These are phyloP conservation scores for Scortechinia acanthostroma DNA, from an alignment of 2,329 filamentous ascomycete genomes.

Conservation along the genomic window DNA sequence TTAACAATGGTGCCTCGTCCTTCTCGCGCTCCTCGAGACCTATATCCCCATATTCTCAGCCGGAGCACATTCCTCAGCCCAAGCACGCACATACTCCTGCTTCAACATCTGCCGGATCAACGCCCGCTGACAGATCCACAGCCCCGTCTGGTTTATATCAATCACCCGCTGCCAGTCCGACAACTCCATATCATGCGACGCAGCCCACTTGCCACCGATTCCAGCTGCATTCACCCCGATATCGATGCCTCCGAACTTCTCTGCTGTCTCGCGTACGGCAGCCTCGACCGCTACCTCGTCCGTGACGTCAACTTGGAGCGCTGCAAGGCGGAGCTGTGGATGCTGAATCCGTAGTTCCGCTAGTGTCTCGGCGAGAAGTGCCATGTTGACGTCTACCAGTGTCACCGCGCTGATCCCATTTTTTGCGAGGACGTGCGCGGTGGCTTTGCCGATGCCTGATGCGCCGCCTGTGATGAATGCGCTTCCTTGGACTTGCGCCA, in stretches of 20 bases:
- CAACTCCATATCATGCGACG: background rate
- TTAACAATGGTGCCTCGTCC: background rate
- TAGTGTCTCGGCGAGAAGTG: too few relatives aligned
- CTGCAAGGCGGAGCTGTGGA: too few relatives aligned
- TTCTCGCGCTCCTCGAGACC: background rate
- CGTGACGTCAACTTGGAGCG: background rate
- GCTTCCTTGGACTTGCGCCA: background rate
- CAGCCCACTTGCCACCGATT: background rate
- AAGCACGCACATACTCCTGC: background rate
- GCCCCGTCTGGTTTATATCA: background rate
- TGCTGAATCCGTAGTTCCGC: too few relatives aligned
- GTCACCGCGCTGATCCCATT: background rate
- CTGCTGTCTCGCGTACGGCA: background rate
- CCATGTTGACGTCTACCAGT: background rate
- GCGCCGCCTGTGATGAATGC: background rate
- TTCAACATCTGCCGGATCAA: background rate
- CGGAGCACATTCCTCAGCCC: background rate
- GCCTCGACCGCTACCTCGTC: background rate
- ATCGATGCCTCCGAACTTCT: background rate
- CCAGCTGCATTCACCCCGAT: background rate
- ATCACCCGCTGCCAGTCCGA: background rate
- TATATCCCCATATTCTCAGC: background rate
- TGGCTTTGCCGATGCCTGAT: background rate
- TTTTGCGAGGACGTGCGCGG: background rate
- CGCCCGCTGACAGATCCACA: background rate